Conservation (phyloP, 1,139 yeast genomes). For the Taphrina populina region DNA sequence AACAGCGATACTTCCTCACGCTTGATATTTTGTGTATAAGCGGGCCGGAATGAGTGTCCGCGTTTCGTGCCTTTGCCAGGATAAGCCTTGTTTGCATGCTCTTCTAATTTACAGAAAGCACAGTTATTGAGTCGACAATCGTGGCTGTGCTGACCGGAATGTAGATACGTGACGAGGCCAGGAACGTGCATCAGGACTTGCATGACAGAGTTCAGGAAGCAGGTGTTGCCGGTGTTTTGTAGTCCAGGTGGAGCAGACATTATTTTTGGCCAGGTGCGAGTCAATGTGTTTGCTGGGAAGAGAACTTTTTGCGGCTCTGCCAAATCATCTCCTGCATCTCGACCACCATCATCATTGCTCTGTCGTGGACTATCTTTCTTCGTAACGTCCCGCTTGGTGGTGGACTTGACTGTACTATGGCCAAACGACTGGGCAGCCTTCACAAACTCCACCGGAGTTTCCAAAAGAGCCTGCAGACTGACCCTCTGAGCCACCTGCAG, state of each 20-base stretch:
- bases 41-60: constrained; percentile 32
- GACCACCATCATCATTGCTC: background rate
- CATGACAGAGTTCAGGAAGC: constrained; percentile 93
- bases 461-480: constrained; percentile 14
- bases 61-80: constrained; percentile 32
- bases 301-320: constrained; percentile 30
- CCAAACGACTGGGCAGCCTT: constrained; percentile 9
- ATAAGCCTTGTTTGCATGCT: constrained; percentile 30
- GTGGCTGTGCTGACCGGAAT: constrained; percentile 53
- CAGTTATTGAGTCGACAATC: constrained; percentile 36
- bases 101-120: constrained; percentile 35
- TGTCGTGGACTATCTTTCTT: background rate
- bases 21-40: constrained; percentile 25
- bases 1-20: constrained; percentile 9
- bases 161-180: constrained; percentile 78
- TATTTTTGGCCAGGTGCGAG: constrained; percentile 47
- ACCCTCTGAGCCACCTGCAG: constrained; percentile 12
- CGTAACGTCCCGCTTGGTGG: background rate
- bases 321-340: constrained; percentile 5
- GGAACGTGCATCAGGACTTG: constrained; percentile 90
- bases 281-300: constrained; percentile 54
- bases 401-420: background rate
- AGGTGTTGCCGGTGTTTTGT: constrained; percentile 89
- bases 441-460: constrained; percentile 15
- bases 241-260: constrained; percentile 66